Percentiles rank a stretch among this genome's conserved stretches.
Evolutionary conservation across 768 basidiomycete genomes (phyloP).

Genomic region (Leccinum barrowsii): DNA sequence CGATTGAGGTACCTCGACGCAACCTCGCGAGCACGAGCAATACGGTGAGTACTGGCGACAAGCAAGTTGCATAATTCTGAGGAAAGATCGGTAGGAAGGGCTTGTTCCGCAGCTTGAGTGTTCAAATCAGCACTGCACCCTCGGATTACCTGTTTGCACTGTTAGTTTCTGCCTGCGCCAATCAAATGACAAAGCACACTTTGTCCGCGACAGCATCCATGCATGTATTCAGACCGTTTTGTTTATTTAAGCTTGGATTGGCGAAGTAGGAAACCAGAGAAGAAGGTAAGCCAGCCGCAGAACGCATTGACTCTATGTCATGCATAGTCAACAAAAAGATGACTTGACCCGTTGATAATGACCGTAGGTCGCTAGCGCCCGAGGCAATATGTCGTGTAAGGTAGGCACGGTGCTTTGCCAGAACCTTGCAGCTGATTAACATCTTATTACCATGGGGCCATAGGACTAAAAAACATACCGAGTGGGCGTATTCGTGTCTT

Average conservation of each 20-base stretch:
- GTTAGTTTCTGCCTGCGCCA: not conserved
- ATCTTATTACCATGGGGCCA: not conserved
- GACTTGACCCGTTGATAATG: constrained; percentile 75
- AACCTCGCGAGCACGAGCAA: constrained; percentile 75
- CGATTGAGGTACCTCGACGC: constrained; percentile 81
- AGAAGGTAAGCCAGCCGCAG: constrained; percentile 73
- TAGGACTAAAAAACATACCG: constrained; percentile 42
- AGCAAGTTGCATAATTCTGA: constrained; percentile 74
- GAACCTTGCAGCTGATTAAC: constrained; percentile 46
- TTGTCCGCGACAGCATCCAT: constrained; percentile 89
- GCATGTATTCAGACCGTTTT: constrained; percentile 60
- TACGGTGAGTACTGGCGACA: constrained; percentile 75
- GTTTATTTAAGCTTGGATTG: constrained; percentile 79
- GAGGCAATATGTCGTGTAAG: constrained; percentile 66
- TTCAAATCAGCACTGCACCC: constrained; percentile 72
- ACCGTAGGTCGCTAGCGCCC: constrained; percentile 65
- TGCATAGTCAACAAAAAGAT: constrained; percentile 84
- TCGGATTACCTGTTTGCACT: constrained; percentile 61
- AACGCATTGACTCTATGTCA: constrained; percentile 85
- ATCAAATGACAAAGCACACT: constrained; percentile 36
- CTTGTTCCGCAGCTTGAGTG: constrained; percentile 72
- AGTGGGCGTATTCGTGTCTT: constrained; percentile 77
- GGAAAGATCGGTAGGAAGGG: constrained; percentile 64
- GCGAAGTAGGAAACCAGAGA: constrained; percentile 84
- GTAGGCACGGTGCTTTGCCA: constrained; percentile 59